Base-by-base conservation (phyloP, 768 basidiomycete species). In the Galerina sulciceps region DNA sequence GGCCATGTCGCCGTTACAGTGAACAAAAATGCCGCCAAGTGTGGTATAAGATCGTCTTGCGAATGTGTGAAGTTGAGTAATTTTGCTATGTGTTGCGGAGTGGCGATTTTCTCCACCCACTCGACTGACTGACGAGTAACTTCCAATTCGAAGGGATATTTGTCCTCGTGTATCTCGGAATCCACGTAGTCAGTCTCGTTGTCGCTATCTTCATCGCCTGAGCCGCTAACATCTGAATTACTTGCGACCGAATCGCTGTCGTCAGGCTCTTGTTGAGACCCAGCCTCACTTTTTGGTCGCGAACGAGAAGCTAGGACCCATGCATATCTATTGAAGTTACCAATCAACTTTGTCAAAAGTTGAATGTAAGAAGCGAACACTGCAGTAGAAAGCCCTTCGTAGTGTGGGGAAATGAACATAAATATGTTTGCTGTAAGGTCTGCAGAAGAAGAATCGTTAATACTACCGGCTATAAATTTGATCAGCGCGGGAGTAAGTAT, bases 341-440 rank as follows among this genome's bases (percentile, higher is more conserved):
- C 80, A 65, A 92, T 68, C 6, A 91, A 68, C 0, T 67, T 64
- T 2, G 83, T 73, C 17, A 84, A 76, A 35, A 91, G 77, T 8
- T 72, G 71, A 17, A 91, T 73, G 60, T 90, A 91, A 6, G 78
- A 72, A n/a, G 68, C 71, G 14, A 91, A 68, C 3, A 85, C 76
- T 0, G 75, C 57, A 2, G 75, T 61, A 0, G 79, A 72, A 11
- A 91, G 74, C 8, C 71, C 70, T 10, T 79, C 61, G 67, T 93
- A 89, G 42, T 88, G 81, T 2, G 89, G 84, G 1, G 85, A 76
- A 10, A 79, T 79, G 68, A 95, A 88, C 22, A 85, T 79, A 51
- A 84, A 71, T 11, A 93, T 71, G 66, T 93, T 96, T 1, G 92
- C 88, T 6, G 92, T 65, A 4, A 95, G 80, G 65, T 94, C 84